Evolutionary conservation across 257 asterid species (phyloP).

Genomic region (Buddleja alternifolia): DNA sequence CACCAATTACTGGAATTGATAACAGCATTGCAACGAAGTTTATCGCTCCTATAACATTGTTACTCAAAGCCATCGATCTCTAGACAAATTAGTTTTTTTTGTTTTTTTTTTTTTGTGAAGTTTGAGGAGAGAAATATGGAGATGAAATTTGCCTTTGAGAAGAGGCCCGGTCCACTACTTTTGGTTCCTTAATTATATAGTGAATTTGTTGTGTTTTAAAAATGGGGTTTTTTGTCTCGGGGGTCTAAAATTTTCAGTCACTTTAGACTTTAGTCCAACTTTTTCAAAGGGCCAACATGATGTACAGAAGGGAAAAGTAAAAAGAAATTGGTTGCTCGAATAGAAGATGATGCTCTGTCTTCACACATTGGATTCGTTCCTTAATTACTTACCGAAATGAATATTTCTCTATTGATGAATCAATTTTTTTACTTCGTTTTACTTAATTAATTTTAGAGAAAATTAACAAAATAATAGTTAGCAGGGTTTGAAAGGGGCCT

Average conservation of each 20-base stretch:
- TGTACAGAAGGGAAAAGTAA: constrained; percentile 47
- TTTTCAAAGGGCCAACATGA: constrained; percentile 42
- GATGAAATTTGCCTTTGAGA: constrained; percentile 8
- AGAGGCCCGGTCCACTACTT: constrained; percentile 14
- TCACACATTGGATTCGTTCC: constrained; percentile 30
- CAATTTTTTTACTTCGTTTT: too few species aligned
- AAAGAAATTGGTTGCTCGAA: constrained; percentile 43
- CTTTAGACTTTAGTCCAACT: constrained; percentile 32
- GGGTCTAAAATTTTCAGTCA: constrained; percentile 31
- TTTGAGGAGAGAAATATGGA: constrained; percentile 11
- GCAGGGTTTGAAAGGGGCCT: too few species aligned
- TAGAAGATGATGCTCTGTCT: constrained; percentile 30
- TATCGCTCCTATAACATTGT: constrained; percentile 70
- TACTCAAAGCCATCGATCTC: constrained; percentile 72
- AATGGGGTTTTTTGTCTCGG: constrained; percentile 19
- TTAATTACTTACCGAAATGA: background rate
- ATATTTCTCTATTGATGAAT: too few species aligned
- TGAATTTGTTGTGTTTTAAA: background rate
- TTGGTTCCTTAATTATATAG: constrained; percentile 31
- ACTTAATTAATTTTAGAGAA: too few species aligned
- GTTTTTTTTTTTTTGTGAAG: background rate
- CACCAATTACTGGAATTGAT: constrained; percentile 79
- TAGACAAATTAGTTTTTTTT: background rate
- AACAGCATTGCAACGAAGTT: constrained; percentile 76
- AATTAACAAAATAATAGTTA: too few species aligned